Percentiles rank a stretch among this genome's conserved stretches.
phyloP scores from a whole-genome alignment of 495 filamentous ascomycete genomes.

The Cryomyces minteri region DNA sequence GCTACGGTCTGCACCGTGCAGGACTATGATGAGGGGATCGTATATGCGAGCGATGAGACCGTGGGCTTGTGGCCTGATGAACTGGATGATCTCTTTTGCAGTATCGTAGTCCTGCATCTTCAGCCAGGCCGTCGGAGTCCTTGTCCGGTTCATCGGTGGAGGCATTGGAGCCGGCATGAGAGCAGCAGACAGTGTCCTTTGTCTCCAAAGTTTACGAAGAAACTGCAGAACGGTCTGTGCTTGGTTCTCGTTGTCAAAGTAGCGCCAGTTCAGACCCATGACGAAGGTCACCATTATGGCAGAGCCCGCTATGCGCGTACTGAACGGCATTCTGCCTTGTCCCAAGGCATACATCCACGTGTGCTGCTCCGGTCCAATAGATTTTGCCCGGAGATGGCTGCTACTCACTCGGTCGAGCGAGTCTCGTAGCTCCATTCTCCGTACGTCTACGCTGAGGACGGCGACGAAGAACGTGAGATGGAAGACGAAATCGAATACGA shows the following conservation, averaged over 20 bases:
- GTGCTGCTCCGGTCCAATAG: constrained; percentile 17
- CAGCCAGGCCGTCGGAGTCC: constrained; percentile 52
- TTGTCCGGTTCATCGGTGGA: constrained; percentile 42
- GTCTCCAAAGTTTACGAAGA: background rate
- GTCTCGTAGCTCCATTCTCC: constrained; percentile 44
- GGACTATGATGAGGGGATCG: constrained; percentile 46
- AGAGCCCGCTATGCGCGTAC: constrained; percentile 40
- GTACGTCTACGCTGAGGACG: constrained; percentile 56
- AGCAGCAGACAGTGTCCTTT: too few species aligned
- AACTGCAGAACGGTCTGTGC: constrained; percentile 12
- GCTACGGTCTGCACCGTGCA: constrained; percentile 42
- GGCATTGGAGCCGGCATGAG: constrained; percentile 1
- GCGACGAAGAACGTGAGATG: constrained; percentile 54
- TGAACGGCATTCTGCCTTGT: constrained; percentile 31
- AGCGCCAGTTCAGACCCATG: constrained; percentile 44
- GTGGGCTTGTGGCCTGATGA: constrained; percentile 44
- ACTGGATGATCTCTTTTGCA: constrained; percentile 46
- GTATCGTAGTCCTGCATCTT: constrained; percentile 56
- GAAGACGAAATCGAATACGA: constrained; percentile 51
- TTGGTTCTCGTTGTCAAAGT: constrained; percentile 36
- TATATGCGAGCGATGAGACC: constrained; percentile 50
- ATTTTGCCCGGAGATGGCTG: constrained; percentile 3
- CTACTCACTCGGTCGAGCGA: constrained; percentile 24
- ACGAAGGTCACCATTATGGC: constrained; percentile 42
- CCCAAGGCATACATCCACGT: constrained; percentile 31